Percentiles rank a stretch among this genome's conserved stretches.
phyloP scores from a whole-genome alignment of 768 basidiomycete genomes.

The Clavaria fumosa region DNA sequence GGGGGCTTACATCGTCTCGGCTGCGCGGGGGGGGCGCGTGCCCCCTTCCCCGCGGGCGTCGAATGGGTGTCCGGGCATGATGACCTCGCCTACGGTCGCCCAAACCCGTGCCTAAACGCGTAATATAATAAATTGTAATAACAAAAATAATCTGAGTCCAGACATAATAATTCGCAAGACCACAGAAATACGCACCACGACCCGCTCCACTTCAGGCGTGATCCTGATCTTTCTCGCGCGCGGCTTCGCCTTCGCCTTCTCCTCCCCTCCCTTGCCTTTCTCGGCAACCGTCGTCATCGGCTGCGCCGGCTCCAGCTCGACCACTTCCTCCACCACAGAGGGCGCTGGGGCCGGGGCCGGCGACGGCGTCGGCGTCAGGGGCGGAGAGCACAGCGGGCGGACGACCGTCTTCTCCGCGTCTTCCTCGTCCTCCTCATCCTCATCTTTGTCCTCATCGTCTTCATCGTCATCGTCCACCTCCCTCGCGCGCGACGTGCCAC shows the following conservation, averaged over 20 bases:
- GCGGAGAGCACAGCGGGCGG: neutral
- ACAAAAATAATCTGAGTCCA: too few relatives aligned
- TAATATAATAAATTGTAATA: neutral
- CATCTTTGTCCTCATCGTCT: neutral
- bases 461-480: too few relatives aligned
- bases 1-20: constrained; percentile 43
- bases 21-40: constrained; percentile 32
- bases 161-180: neutral
- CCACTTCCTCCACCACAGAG: too few relatives aligned
- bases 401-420: constrained; percentile 5
- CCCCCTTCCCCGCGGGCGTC: constrained; percentile 16
- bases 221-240: constrained; percentile 27
- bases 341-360: neutral
- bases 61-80: constrained; percentile 39
- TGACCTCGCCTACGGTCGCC: constrained; percentile 45
- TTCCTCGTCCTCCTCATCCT: constrained; percentile 3
- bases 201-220: constrained; percentile 49
- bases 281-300: too few relatives aligned
- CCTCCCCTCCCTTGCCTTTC: too few relatives aligned
- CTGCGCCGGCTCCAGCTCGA: too few relatives aligned
- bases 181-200: constrained; percentile 31
- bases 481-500: too few relatives aligned
- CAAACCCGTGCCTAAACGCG: constrained; percentile 50
- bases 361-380: neutral
- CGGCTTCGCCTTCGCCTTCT: too few relatives aligned